Conservation (phyloP, 257 asterid species). For the Marsdenia floribunda region DNA sequence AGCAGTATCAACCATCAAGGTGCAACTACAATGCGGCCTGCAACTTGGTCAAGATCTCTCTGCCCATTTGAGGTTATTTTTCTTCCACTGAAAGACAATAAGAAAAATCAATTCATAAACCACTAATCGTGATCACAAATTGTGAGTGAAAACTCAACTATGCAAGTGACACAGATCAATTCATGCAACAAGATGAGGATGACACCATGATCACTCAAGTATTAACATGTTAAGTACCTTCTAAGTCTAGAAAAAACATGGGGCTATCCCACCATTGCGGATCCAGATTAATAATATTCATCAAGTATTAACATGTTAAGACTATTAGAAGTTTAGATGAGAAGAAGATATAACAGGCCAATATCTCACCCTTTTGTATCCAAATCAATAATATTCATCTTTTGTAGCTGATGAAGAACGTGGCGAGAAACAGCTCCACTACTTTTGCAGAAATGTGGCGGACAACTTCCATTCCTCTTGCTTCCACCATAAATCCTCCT, state of each 20-base stretch:
- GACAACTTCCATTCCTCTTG: constrained; percentile 73
- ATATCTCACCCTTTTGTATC: constrained; percentile 47
- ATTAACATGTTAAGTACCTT: no score
- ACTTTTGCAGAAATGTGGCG: constrained; percentile 60
- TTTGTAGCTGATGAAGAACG: constrained; percentile 61
- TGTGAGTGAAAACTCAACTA: background rate
- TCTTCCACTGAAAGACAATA: constrained; percentile 52
- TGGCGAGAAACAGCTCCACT: constrained; percentile 63
- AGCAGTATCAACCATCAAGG: constrained; percentile 21
- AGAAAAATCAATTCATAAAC: background rate
- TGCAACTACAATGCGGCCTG: constrained; percentile 62
- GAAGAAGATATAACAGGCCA: background rate
- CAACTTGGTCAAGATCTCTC: constrained; percentile 89
- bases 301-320: background rate
- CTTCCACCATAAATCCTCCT: constrained; percentile 81
- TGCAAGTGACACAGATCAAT: background rate
- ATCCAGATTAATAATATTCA: constrained; percentile 55
- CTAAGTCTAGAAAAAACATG: background rate
- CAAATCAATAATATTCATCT: constrained; percentile 48
- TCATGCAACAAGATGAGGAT: background rate
- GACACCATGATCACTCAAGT: background rate
- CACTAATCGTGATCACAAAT: background rate
- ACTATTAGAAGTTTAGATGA: no score
- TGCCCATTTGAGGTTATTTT: constrained; percentile 76
- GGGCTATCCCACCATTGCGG: constrained; percentile 34